A percentile compares a stretch with the other conserved stretches of the same genome.
Conservation (phyloP, 805 yeast genomes). For the Saccharomycopsis sp. region DNA sequence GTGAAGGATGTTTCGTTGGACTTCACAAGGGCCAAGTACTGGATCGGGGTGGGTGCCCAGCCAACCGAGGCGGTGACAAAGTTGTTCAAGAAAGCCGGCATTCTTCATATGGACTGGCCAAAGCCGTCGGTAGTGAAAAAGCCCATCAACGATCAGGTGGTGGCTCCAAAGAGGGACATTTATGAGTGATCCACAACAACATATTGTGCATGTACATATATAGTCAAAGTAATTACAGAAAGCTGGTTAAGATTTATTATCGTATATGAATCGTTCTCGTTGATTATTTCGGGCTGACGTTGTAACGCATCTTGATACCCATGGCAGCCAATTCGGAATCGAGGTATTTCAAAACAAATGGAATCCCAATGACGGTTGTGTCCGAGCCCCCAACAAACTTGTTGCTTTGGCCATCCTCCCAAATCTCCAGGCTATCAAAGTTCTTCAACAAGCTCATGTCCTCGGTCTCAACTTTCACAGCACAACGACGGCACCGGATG, state of each 20-base stretch:
- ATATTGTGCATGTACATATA: too few relatives aligned
- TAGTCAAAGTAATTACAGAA: too few relatives aligned
- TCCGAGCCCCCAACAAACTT: constrained; percentile 86
- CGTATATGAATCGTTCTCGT: too few relatives aligned
- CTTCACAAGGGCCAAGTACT: constrained; percentile 82
- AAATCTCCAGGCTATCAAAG: constrained; percentile 62
- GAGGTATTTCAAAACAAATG: constrained; percentile 88
- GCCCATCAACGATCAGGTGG: neutral
- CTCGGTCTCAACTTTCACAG: constrained; percentile 50
- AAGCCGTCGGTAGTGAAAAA: constrained; percentile 35
- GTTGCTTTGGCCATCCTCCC: constrained; percentile 98
- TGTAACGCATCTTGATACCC: constrained; percentile 72
- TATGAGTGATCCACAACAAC: too few relatives aligned
- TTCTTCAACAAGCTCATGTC: constrained; percentile 27
- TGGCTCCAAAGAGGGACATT: constrained; percentile 11
- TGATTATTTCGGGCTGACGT: constrained; percentile 10
- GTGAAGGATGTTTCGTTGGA: constrained; percentile 76
- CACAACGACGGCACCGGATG: constrained; percentile 86
- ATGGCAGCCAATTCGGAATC: constrained; percentile 95
- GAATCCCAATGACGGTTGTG: constrained; percentile 93
- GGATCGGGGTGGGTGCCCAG: constrained; percentile 97
- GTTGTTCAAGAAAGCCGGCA: constrained; percentile 71
- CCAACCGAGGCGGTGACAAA: constrained; percentile 76
- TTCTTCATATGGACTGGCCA: constrained; percentile 53
- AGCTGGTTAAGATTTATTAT: too few relatives aligned